Conservation (phyloP, 345 rosid genomes). For the Aegle marmelos region DNA sequence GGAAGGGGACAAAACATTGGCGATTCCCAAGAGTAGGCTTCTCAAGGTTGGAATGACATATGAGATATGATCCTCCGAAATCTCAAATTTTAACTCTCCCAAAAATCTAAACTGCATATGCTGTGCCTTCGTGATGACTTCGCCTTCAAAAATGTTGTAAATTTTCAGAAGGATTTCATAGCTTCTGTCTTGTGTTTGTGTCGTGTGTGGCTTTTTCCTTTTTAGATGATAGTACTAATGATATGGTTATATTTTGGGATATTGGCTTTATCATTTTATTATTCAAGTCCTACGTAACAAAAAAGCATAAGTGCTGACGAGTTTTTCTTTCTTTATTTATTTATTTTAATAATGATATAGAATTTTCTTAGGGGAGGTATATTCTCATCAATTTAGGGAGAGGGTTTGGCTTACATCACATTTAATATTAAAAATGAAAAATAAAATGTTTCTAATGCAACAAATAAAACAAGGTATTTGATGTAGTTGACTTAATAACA, state of each 20-base stretch:
- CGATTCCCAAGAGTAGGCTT: constrained; percentile 55
- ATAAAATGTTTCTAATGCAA: too few relatives aligned
- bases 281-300: not conserved
- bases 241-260: not conserved
- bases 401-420: too few relatives aligned
- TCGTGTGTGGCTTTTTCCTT: not conserved
- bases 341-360: too few relatives aligned
- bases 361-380: too few relatives aligned
- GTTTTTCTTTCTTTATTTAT: too few relatives aligned
- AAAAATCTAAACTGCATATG: too few relatives aligned
- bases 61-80: constrained; percentile 42
- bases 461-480: too few relatives aligned
- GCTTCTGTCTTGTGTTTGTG: not conserved
- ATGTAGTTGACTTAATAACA: too few relatives aligned
- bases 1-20: constrained; percentile 49
- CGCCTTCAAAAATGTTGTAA: not conserved
- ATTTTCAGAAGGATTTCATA: not conserved
- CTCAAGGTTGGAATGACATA: constrained; percentile 85
- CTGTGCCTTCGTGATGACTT: not conserved
- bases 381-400: too few relatives aligned
- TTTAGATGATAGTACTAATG: not conserved
- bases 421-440: too few relatives aligned
- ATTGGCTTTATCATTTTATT: too few relatives aligned
- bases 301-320: not conserved
- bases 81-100: too few relatives aligned